Evolutionary conservation across 768 basidiomycete genomes (phyloP), one percentile per base, ranked within the genome.

Genomic region (Lanmaoa pseudosensibilis): DNA sequence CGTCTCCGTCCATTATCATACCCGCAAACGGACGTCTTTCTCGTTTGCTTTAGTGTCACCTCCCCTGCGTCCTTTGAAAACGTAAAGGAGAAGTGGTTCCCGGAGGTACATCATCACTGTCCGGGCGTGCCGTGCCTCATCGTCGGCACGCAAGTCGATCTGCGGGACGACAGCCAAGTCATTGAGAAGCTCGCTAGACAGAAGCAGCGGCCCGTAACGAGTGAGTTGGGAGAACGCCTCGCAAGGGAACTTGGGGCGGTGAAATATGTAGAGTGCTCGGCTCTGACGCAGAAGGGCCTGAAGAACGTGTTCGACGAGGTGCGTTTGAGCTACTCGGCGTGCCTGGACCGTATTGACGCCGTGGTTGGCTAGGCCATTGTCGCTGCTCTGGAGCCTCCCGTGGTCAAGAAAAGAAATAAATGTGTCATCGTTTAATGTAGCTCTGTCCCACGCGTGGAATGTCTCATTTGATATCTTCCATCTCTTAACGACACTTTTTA

Each of bases 61-160:
- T 94, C 92, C 11, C 97, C 96, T 4, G 96, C 97, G 30, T 96
- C 94, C 46, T 99, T 98, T 71, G 97, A 99, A 77, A 98, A 99
- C 88, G 96, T 99, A 69, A 98, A 97, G 84, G 97, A 99, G 78
- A 99, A 99, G 74, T 99, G 97, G 97, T 97, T 98, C 83, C 97
- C 97, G 6, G 97, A 99, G 79, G 96, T 99, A 52, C 95, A 95
- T 73, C 97, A 98, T 73, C 97, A 99, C 71, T 99, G 97, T 81
- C 97, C 97, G 16, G 96, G 97, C 48, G 96, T 98, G 55, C 95
- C 96, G 63, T 98, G 96, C 83, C 86, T 99, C 68, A 98, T 99
- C 69, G 96, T 99, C 55, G 97, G 97, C 62, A 99, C 97, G 46
- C 97, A 99, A 78, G 82, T 97, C 70, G 97, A 99, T 83, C 74